A percentile compares a stretch with the other conserved stretches of the same genome.
Conservation (phyloP, 495 filamentous ascomycete genomes). For the Aspergillus avenaceus region DNA sequence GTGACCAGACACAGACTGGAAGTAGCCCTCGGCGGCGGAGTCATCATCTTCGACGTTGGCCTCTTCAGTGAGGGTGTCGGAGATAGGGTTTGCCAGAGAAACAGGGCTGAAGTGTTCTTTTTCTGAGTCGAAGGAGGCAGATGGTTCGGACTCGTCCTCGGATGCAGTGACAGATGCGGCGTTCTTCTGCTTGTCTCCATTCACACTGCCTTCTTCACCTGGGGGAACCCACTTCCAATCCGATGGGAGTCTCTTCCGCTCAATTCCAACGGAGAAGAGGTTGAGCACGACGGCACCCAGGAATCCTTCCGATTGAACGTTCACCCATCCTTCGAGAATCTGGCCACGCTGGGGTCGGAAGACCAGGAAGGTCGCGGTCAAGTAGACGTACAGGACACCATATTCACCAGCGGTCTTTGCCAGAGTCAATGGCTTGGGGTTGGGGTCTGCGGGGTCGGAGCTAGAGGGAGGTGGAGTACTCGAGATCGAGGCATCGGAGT, state of each 20-base stretch:
- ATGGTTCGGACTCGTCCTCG: conserved; percentile 23
- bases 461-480: conserved; percentile 26
- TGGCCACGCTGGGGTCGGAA: conserved; percentile 59
- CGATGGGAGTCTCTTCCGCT: conserved; percentile 58
- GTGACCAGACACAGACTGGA: conserved; percentile 57
- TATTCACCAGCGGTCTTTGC: conserved; percentile 61
- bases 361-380: conserved; percentile 69
- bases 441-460: conserved; percentile 25
- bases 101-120: conserved; percentile 43
- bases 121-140: conserved; percentile 31
- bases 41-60: conserved; percentile 29
- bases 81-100: conserved; percentile 24
- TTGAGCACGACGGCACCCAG: conserved; percentile 69
- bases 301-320: conserved; percentile 68
- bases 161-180: conserved; percentile 18
- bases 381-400: conserved; percentile 62
- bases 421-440: conserved; percentile 43
- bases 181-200: conserved; percentile 4
- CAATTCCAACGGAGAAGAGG: conserved; percentile 69
- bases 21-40: conserved; percentile 47
- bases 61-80: conserved; percentile 24
- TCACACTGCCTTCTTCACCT: conserved; percentile 28
- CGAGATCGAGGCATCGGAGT: conserved; percentile 54
- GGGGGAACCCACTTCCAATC: conserved; percentile 61
- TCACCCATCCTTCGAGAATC: conserved; percentile 62